phyloP scores from a whole-genome alignment of 192 early-diverging fungal genomes.

The Piromyces sp. region DNA sequence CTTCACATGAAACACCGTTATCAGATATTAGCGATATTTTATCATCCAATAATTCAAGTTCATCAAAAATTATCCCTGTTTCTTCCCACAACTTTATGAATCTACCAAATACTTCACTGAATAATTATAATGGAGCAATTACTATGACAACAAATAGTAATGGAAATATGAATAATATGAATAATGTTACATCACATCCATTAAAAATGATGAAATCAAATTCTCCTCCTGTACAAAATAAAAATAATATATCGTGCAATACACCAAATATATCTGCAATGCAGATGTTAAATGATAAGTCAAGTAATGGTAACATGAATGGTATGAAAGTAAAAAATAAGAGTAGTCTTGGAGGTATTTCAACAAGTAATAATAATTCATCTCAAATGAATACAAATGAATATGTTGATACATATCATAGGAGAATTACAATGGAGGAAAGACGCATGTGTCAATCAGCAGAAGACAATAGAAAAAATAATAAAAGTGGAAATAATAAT shows the following conservation, averaged over 20 bases:
- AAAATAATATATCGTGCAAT: background rate
- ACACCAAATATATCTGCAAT: background rate
- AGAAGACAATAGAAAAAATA: background rate
- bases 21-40: background rate
- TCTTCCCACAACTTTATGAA: background rate
- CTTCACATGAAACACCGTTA: background rate
- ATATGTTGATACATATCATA: background rate
- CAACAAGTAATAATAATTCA: background rate
- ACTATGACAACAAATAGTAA: background rate
- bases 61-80: background rate
- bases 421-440: background rate
- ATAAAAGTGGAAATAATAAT: background rate
- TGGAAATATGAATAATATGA: background rate
- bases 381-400: background rate
- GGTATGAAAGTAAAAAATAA: background rate
- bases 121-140: background rate
- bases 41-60: background rate
- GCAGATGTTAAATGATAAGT: background rate
- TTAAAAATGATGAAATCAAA: background rate
- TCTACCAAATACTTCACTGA: background rate
- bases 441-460: background rate
- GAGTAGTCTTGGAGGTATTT: background rate
- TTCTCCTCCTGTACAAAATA: background rate
- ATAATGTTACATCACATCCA: background rate
- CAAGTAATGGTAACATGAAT: background rate